Base-by-base conservation (phyloP, 2,329 filamentous ascomycete genomes). In the Cladobotryum protrusum region DNA sequence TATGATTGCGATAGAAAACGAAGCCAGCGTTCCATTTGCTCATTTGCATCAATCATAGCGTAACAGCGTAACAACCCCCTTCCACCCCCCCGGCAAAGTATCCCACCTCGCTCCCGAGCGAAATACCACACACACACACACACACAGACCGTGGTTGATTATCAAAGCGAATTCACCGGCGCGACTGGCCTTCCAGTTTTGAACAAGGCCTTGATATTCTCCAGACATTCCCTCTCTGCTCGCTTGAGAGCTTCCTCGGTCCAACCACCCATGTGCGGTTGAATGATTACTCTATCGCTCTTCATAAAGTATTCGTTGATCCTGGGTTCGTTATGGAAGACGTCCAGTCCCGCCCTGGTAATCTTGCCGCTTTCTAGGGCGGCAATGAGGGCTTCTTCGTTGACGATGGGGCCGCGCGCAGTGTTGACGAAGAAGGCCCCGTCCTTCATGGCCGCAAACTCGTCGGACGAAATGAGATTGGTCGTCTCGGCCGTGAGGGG, bases 351-450 rank as follows among this genome's bases (percentile, higher is more conserved):
- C 1, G 73, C 75, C 4, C 72, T 61, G 1, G 63, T 62, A 2
- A 79, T 53, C 45, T 74, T 72, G 0, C 75, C 74, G 5, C 60
- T 67, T 48, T 75, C 68, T 4, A 80, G 55, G 0, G 74, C 76
- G 11, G 63, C 58, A 5, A 75, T 66, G 14, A 80, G 56, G 0
- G 75, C 75, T 3, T 61, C 57, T 54, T 79, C 74, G 51, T 79
- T 69, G 1, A 80, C 61, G 3, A 79, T 61, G 12, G 68, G 67
- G 0, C 77, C 77, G 0, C 77, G 67, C 0, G 75, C 72, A 0
- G 76, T 79, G 56, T 80, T 80, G 32, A 79, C 63, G 4, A 80
- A 57, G 47, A 73, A 69, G 0, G 65, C 60, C 0, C 74, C 73
- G 2, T 68, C 62, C 50, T 75, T 78, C 72, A 79, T 77, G 14